Conservation (phyloP, 2,329 filamentous ascomycete species). For the Chaetomium olivaceum region DNA sequence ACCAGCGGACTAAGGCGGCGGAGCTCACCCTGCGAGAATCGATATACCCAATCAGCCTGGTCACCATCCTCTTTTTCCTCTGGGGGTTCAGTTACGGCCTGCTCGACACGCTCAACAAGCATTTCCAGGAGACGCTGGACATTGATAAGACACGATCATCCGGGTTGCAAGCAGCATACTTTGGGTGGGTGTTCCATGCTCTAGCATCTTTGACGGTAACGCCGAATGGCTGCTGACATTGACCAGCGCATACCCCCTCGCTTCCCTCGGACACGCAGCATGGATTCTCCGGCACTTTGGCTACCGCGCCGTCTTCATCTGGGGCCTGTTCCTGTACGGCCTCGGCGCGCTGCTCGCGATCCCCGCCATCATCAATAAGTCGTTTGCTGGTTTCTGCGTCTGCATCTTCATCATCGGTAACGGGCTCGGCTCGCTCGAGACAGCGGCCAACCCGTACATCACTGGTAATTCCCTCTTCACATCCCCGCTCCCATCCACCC, state of each 20-base stretch:
- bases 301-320: conserved; percentile 66
- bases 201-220: no score
- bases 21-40: conserved; percentile 67
- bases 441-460: conserved; percentile 74
- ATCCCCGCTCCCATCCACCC: background rate
- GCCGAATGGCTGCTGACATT: background rate
- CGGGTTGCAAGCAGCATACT: conserved; percentile 65
- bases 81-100: conserved; percentile 62
- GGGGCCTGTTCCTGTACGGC: conserved; percentile 67
- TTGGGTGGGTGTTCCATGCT: conserved; percentile 49
- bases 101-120: conserved; percentile 55
- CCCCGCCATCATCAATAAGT: conserved; percentile 59
- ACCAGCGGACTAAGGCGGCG: conserved; percentile 45
- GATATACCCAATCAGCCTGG: conserved; percentile 64
- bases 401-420: conserved; percentile 73
- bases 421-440: conserved; percentile 73
- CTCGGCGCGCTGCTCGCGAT: conserved; percentile 59
- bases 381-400: conserved; percentile 73
- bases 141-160: conserved; percentile 59
- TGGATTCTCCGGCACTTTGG: conserved; percentile 66
- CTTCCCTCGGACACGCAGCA: conserved; percentile 65
- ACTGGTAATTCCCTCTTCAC: conserved; percentile 44
- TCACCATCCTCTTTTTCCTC: conserved; percentile 66
- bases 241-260: conserved; percentile 63
- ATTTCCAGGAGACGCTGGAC: conserved; percentile 57